These are phyloP conservation scores for Boletales sp. DNA, from an alignment of 768 basidiomycete species.

Conservation along the genomic window DNA sequence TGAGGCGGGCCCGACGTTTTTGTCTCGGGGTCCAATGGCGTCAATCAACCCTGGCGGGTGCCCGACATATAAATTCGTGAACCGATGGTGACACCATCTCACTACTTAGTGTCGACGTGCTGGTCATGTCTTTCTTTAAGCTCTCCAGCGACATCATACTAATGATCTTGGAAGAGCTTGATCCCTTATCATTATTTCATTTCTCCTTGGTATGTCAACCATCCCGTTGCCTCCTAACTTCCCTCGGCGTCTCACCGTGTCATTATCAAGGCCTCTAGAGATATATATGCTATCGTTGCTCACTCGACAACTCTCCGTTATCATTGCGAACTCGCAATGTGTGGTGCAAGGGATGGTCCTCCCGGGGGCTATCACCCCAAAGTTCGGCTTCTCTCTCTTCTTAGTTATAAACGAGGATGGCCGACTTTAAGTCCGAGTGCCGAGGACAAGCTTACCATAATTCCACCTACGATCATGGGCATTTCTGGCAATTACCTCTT, in stretches of 20 bases:
- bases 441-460: conserved; percentile 30
- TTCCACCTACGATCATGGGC: conserved; percentile 32
- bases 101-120: conserved; percentile 29
- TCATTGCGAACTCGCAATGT: conserved; percentile 29
- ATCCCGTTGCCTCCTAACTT: not conserved
- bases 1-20: conserved; percentile 32
- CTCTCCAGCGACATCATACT: conserved; percentile 29
- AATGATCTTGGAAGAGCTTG: conserved; percentile 32
- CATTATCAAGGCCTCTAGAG: conserved; percentile 21
- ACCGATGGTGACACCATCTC: conserved; percentile 5
- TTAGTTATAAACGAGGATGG: conserved; percentile 32
- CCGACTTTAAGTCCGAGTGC: conserved; percentile 28
- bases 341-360: conserved; percentile 29
- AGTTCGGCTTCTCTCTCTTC: conserved; percentile 26
- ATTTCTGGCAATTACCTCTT: conserved; percentile 31
- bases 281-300: conserved; percentile 18
- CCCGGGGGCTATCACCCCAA: conserved; percentile 15
- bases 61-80: conserved; percentile 30
- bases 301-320: conserved; percentile 30
- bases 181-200: conserved; percentile 30
- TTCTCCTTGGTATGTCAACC: conserved; percentile 26
- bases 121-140: conserved; percentile 34
- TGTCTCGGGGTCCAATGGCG: conserved; percentile 29
- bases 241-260: conserved; percentile 1
- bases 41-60: conserved; percentile 17